These are phyloP conservation scores for Mytilinidion resinicola DNA, from an alignment of 495 filamentous ascomycete genomes.

Conservation along the genomic window DNA sequence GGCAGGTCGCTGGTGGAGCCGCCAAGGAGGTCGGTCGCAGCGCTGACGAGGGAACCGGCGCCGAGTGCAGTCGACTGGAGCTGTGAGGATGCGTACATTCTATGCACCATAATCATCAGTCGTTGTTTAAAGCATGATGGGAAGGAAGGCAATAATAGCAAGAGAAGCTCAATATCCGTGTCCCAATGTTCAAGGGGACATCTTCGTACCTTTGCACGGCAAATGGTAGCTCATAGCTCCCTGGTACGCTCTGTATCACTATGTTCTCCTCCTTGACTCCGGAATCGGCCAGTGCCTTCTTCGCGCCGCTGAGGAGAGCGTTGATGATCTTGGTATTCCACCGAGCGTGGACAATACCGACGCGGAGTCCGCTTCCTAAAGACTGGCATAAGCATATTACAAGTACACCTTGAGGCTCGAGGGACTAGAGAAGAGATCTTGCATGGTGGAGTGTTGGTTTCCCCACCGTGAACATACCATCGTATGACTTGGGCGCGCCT, in stretches of 20 bases:
- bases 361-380: slow-evolving; percentile 71
- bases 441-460: background rate
- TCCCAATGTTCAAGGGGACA: too few species aligned
- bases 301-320: slow-evolving; percentile 67
- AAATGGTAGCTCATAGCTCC: slow-evolving; percentile 87
- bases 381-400: slow-evolving; percentile 2
- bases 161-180: too few species aligned
- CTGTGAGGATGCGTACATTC: slow-evolving; percentile 81
- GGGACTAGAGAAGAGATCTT: background rate
- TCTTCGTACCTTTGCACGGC: slow-evolving; percentile 67
- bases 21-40: slow-evolving; percentile 63
- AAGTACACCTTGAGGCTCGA: background rate
- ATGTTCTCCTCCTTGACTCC: slow-evolving; percentile 88
- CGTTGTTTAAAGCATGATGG: background rate
- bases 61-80: slow-evolving; percentile 61
- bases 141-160: background rate
- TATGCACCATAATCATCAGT: background rate
- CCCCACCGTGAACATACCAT: slow-evolving; percentile 8
- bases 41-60: slow-evolving; percentile 47
- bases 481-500: slow-evolving; percentile 22
- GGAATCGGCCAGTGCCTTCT: slow-evolving; percentile 53
- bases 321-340: slow-evolving; percentile 84
- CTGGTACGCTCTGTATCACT: slow-evolving; percentile 79
- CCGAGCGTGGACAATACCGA: slow-evolving; percentile 90
- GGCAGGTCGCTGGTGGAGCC: slow-evolving; percentile 66